Conservation (phyloP, 352 stramenopile genomes). For the Pythium plurisporium region DNA sequence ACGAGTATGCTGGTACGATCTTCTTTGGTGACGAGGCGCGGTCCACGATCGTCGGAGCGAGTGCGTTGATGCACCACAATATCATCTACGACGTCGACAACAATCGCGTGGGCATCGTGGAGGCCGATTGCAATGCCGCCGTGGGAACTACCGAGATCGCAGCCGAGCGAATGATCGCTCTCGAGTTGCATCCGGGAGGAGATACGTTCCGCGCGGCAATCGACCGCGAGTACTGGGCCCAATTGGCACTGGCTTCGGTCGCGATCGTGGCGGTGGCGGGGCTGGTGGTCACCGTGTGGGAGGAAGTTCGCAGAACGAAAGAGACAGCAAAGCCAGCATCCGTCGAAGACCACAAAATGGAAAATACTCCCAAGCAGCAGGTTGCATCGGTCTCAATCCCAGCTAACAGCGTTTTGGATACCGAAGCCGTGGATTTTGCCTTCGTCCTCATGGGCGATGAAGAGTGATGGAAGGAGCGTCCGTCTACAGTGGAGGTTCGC, state of each 20-base stretch:
- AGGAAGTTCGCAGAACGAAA: slow-evolving; percentile 22
- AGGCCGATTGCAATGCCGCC: slow-evolving; percentile 43
- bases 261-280: slow-evolving; percentile 40
- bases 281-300: slow-evolving; percentile 52
- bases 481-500: background rate
- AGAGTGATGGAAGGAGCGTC: background rate
- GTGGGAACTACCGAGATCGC: background rate
- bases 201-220: slow-evolving; percentile 43
- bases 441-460: slow-evolving; percentile 55
- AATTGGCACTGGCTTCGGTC: slow-evolving; percentile 38
- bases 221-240: slow-evolving; percentile 33
- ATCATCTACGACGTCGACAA: slow-evolving; percentile 81
- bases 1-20: slow-evolving; percentile 54
- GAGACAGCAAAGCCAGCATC: too few relatives aligned
- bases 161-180: slow-evolving; percentile 27
- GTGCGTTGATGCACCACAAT: slow-evolving; percentile 58
- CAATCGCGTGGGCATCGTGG: slow-evolving; percentile 53
- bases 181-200: slow-evolving; percentile 56
- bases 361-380: too few relatives aligned
- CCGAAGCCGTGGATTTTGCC: slow-evolving; percentile 26
- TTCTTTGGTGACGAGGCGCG: slow-evolving; percentile 61
- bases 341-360: background rate
- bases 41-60: slow-evolving; percentile 73
- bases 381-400: too few relatives aligned
- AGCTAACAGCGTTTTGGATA: too few relatives aligned